These are phyloP conservation scores for Huntiella bhutanensis DNA, from an alignment of 2,329 filamentous ascomycete species.

Conservation along the genomic window DNA sequence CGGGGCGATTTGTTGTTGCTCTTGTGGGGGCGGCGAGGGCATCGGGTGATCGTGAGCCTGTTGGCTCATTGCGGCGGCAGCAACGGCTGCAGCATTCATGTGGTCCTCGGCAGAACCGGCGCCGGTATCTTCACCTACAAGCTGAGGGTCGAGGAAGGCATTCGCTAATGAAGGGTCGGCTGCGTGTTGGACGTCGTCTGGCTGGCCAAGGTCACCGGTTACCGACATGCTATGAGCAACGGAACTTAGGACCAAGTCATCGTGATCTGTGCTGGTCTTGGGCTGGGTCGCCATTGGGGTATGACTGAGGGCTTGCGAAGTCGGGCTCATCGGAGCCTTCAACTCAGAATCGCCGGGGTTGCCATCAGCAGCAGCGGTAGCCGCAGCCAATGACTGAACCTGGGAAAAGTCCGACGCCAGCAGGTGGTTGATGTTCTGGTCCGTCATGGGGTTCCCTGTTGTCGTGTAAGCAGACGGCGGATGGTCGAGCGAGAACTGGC, in stretches of 20 bases:
- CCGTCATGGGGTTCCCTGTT: slow-evolving; percentile 13
- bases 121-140: slow-evolving; percentile 14
- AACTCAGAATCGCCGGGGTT: background rate
- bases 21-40: too few relatives aligned
- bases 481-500: slow-evolving; percentile 40
- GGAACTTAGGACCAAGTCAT: slow-evolving; percentile 3
- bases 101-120: background rate
- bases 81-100: background rate
- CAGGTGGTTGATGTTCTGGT: slow-evolving; percentile 7
- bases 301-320: background rate
- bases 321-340: slow-evolving; percentile 1
- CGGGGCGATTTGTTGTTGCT: too few relatives aligned
- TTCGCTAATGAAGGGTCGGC: slow-evolving; percentile 36
- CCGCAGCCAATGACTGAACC: background rate
- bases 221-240: background rate
- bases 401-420: slow-evolving; percentile 7
- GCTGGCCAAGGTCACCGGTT: slow-evolving; percentile 19
- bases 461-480: slow-evolving; percentile 31
- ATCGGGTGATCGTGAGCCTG: slow-evolving; percentile 5
- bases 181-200: slow-evolving; percentile 22
- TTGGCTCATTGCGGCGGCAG: slow-evolving; percentile 13
- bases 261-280: slow-evolving; percentile 2
- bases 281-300: background rate
- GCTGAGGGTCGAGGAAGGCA: slow-evolving; percentile 34
- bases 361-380: background rate